A percentile compares a stretch with the other conserved stretches of the same genome.
Evolutionary conservation across 1,284 basidiomycete genomes (phyloP).

Genomic region (Trichosporon asahii): DNA sequence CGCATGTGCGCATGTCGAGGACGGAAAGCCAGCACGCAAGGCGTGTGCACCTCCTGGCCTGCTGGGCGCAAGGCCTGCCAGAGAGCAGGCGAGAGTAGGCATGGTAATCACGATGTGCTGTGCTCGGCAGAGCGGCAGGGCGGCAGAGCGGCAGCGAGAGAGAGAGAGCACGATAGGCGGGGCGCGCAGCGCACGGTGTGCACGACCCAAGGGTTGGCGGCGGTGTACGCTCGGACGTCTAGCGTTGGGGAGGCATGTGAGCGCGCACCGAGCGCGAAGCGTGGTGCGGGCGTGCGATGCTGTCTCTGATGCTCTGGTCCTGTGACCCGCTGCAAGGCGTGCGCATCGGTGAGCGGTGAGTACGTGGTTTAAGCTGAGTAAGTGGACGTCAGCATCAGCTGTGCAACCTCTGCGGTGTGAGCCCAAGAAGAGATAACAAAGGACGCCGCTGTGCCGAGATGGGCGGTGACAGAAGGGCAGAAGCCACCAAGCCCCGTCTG

Average conservation of each 20-base stretch:
- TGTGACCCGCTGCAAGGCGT: not conserved
- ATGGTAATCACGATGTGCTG: not conserved
- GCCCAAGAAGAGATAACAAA: not conserved
- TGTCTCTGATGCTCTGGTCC: not conserved
- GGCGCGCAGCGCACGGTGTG: not conserved
- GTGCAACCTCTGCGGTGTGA: not conserved
- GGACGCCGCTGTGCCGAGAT: not conserved
- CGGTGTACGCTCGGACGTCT: constrained; percentile 3
- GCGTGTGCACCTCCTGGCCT: not conserved
- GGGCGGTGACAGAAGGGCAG: not conserved
- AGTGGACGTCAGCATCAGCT: not conserved
- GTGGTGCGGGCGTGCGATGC: not conserved
- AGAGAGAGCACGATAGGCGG: too few species aligned
- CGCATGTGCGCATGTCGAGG: too few species aligned
- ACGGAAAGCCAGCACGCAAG: not conserved
- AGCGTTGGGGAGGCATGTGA: not conserved
- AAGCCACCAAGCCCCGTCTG: not conserved
- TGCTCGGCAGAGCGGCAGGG: not conserved
- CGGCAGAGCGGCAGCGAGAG: too few species aligned
- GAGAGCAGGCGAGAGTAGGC: not conserved
- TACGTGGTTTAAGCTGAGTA: not conserved
- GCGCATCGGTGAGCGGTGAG: not conserved
- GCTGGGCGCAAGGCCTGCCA: not conserved
- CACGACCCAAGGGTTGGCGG: not conserved
- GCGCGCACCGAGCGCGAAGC: not conserved